Evolutionary conservation across 805 yeast genomes (phyloP).

Genomic region (Sungouiella thailandica): DNA sequence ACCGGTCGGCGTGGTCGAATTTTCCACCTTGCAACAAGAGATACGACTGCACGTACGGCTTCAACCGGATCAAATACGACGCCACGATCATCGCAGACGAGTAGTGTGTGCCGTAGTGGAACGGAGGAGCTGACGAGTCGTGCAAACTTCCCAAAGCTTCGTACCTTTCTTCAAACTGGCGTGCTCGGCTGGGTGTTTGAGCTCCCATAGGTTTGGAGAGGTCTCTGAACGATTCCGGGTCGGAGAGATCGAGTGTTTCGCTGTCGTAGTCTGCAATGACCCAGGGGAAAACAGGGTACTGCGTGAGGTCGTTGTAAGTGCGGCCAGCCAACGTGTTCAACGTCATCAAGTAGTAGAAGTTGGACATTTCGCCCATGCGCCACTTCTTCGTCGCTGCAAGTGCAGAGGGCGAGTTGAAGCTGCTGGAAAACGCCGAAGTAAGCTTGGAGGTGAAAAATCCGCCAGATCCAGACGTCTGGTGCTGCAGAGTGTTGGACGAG

Average conservation of each 20-base stretch:
- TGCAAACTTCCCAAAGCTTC: conserved; percentile 61
- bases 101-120: conserved; percentile 91
- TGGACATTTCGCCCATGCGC: conserved; percentile 74
- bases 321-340: conserved; percentile 83
- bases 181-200: conserved; percentile 56
- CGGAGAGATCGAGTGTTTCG: conserved; percentile 56
- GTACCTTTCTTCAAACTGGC: conserved; percentile 63
- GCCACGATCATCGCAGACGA: conserved; percentile 93
- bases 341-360: conserved; percentile 75
- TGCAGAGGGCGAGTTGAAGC: conserved; percentile 18
- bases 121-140: conserved; percentile 62
- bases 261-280: conserved; percentile 79
- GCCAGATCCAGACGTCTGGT: conserved; percentile 11
- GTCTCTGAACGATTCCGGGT: conserved; percentile 66
- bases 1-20: conserved; percentile 83
- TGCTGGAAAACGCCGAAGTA: conserved; percentile 33
- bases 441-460: conserved; percentile 22
- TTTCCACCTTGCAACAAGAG: conserved; percentile 78
- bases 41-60: conserved; percentile 80
- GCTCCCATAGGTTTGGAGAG: conserved; percentile 91
- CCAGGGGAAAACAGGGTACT: conserved; percentile 92
- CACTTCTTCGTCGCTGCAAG: conserved; percentile 57
- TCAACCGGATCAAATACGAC: conserved; percentile 67
- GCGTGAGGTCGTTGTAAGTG: conserved; percentile 84
- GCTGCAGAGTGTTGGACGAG: conserved; percentile 29